Conservation (phyloP, 768 basidiomycete species). For the Suillus bovinus region DNA sequence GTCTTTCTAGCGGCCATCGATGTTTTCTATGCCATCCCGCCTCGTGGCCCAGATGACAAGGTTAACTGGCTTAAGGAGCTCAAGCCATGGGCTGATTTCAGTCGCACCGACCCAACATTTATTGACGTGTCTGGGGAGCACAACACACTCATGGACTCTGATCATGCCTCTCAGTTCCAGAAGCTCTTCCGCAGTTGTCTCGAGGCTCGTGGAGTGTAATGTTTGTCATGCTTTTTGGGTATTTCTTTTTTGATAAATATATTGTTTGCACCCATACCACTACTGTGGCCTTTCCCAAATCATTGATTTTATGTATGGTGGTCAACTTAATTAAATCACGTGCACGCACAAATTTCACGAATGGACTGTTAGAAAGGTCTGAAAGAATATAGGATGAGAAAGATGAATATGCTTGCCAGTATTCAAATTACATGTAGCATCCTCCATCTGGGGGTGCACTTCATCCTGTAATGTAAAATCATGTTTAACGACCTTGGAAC, state of each 20-base stretch:
- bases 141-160: slow-evolving; percentile 33
- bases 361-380: too few species aligned
- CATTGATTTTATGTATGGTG: too few species aligned
- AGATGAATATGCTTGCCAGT: too few species aligned
- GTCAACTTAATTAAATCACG: too few species aligned
- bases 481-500: too few species aligned
- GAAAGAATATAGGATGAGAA: too few species aligned
- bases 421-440: too few species aligned
- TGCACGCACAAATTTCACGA: too few species aligned
- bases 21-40: slow-evolving; percentile 31
- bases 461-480: too few species aligned
- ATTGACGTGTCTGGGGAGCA: slow-evolving; percentile 31
- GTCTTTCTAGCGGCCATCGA: slow-evolving; percentile 18
- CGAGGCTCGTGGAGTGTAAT: slow-evolving; percentile 26
- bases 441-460: too few species aligned
- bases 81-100: slow-evolving; percentile 26
- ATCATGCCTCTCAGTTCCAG: slow-evolving; percentile 31
- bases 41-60: slow-evolving; percentile 23
- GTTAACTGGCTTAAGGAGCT: slow-evolving; percentile 30
- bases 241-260: not conserved
- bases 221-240: not conserved
- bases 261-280: not conserved
- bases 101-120: slow-evolving; percentile 23
- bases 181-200: slow-evolving; percentile 28
- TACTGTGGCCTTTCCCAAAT: not conserved